Percentiles rank a stretch among this genome's conserved stretches.
Conservation (phyloP, 495 filamentous ascomycete species). For the Cenococcum geophilum region DNA sequence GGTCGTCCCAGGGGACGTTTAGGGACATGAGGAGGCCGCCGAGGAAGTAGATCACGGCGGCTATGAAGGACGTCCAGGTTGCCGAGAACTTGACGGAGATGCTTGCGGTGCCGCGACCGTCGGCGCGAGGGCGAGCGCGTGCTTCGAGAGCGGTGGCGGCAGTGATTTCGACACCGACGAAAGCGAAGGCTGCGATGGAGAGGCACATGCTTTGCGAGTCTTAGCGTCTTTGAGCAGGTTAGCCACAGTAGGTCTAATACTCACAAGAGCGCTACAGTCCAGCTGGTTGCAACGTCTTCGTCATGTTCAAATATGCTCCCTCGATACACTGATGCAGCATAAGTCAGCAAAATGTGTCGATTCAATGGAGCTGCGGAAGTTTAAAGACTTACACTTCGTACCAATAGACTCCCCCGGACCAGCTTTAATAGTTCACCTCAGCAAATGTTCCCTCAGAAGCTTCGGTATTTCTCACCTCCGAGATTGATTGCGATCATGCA, state of each 20-base stretch:
- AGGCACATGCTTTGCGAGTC: neutral
- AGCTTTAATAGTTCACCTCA: neutral
- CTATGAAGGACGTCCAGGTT: conserved; percentile 34
- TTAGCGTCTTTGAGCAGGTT: neutral
- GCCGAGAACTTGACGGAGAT: conserved; percentile 3
- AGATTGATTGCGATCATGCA: conserved; percentile 4
- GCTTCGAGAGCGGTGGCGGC: conserved; percentile 9
- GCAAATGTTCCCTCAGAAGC: neutral
- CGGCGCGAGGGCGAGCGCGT: neutral
- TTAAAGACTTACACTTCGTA: neutral
- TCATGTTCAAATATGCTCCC: no score
- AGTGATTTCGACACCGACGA: conserved; percentile 10
- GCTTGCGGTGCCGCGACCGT: neutral
- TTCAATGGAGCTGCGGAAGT: no score
- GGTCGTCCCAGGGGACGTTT: conserved; percentile 1
- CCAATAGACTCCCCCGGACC: neutral
- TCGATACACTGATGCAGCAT: no score
- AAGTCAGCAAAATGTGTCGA: no score
- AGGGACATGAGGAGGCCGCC: conserved; percentile 22
- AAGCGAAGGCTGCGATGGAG: conserved; percentile 5
- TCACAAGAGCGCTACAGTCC: neutral
- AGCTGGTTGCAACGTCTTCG: neutral
- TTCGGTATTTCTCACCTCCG: neutral
- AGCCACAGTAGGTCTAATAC: neutral
- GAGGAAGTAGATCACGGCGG: conserved; percentile 33